phyloP scores from a whole-genome alignment of 768 basidiomycete species.

The Naganishia randhawae region DNA sequence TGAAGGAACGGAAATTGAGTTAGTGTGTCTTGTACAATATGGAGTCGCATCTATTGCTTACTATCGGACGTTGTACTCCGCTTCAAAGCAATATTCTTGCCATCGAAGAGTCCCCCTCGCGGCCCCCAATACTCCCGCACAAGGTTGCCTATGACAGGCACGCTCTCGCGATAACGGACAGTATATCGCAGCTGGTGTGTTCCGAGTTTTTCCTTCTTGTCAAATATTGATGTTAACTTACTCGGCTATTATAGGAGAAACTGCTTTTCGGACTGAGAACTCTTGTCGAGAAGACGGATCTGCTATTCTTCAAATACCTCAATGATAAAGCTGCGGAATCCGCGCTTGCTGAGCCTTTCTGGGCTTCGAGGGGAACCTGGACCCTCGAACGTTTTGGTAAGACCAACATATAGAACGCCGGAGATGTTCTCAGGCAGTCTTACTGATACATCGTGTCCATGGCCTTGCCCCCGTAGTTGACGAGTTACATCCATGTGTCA shows the following conservation, averaged over 20 bases:
- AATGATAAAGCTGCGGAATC: slow-evolving; percentile 12
- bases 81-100: background rate
- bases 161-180: background rate
- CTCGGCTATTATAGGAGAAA: background rate
- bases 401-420: background rate
- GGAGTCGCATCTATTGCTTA: too few species aligned
- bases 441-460: background rate
- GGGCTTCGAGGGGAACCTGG: slow-evolving; percentile 15
- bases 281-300: slow-evolving; percentile 3
- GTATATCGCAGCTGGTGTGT: background rate
- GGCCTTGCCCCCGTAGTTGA: background rate
- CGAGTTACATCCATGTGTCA: slow-evolving; percentile 2
- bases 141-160: slow-evolving; percentile 7
- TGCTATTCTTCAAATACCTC: slow-evolving; percentile 9
- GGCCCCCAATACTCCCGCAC: background rate
- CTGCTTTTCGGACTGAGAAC: slow-evolving; percentile 5
- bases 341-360: slow-evolving; percentile 11
- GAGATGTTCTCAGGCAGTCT: background rate
- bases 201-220: background rate
- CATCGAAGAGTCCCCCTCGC: slow-evolving; percentile 4
- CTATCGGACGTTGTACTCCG: background rate
- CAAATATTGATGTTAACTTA: background rate
- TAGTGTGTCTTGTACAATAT: background rate
- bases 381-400: slow-evolving; percentile 16
- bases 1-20: slow-evolving; percentile 20